Percentiles rank a stretch among this genome's conserved stretches.
phyloP scores from a whole-genome alignment of 2,329 filamentous ascomycete genomes.

The Xylaria multiplex region DNA sequence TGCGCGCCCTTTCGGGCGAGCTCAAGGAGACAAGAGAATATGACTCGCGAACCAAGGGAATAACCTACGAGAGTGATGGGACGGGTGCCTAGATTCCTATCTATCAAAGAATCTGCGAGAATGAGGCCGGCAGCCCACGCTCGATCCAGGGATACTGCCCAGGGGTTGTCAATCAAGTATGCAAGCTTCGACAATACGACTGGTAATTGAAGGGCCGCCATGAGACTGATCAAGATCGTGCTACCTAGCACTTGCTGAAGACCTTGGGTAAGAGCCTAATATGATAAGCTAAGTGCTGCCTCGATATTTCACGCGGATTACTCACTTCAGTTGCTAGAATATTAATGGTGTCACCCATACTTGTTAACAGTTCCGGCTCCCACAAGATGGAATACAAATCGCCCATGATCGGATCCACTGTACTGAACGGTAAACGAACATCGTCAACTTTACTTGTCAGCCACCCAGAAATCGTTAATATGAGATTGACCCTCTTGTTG shows the following conservation, averaged over 20 bases:
- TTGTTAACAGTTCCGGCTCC: slow-evolving; percentile 97
- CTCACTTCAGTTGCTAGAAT: slow-evolving; percentile 94
- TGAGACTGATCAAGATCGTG: slow-evolving; percentile 86
- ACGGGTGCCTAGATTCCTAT: slow-evolving; percentile 88
- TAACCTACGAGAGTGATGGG: slow-evolving; percentile 95
- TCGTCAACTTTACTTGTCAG: slow-evolving; percentile 99
- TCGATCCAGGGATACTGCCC: slow-evolving; percentile 94
- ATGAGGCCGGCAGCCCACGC: slow-evolving; percentile 90
- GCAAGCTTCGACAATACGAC: slow-evolving; percentile 92
- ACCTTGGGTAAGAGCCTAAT: slow-evolving; percentile 91
- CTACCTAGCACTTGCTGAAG: slow-evolving; percentile 93
- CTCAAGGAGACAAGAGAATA: slow-evolving; percentile 90
- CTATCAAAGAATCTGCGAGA: slow-evolving; percentile 91
- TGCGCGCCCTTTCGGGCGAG: slow-evolving; percentile 84
- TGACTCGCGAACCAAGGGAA: slow-evolving; percentile 89
- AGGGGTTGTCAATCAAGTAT: slow-evolving; percentile 97
- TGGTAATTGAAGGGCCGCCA: slow-evolving; percentile 93
- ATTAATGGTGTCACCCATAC: slow-evolving; percentile 98
- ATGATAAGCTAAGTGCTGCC: slow-evolving; percentile 42
- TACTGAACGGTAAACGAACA: slow-evolving; percentile 93
- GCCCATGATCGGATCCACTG: slow-evolving; percentile 96
- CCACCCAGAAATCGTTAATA: slow-evolving; percentile 96
- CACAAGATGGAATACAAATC: slow-evolving; percentile 97
- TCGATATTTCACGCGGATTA: slow-evolving; percentile 43
- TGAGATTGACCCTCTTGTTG: slow-evolving; percentile 95